Evolutionary conservation across 106 monocot genomes (phyloP), one percentile per base, ranked within the genome.

Genomic region (Dendrobium nobile): DNA sequence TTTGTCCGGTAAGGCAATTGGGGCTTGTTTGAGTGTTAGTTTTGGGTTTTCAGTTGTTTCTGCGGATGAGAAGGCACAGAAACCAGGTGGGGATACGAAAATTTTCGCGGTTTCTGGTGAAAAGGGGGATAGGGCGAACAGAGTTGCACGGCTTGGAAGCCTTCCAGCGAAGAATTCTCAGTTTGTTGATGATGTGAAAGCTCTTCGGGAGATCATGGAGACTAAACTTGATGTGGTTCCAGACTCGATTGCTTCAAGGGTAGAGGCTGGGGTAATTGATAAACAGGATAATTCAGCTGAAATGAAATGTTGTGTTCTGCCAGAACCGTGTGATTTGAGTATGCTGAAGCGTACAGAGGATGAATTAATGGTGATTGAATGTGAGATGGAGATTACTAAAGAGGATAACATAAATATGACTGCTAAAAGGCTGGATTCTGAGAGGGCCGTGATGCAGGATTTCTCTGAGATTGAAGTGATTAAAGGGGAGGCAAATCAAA

Each of bases 1-100:
- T 72, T 86, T 99, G 9, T 88, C 87, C 0, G 99, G 99, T 9
- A 91, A 84, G 80, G 99, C 89, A n/a, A 87, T 74, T 37, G 93
- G 95, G 1, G 95, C 89, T 0, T 41, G 72, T 9, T 84, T 99
- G 18, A 91, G 90, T 79, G 93, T 99, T 20, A 93, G 88, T 64
- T 96, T 96, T 70, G 88, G 91, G 9, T 95, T 84, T 72, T 82
- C 83, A 5, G 45, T 88, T 67, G 40, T 89, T 9, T 33, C 41
- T 55, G 80, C 55, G 0, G 77, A 72, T 0, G 41, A n/a, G 20
- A 70, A 41, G 9, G 64, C 24, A 45, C 72, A 54, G 4, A 59
- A 48, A 17, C 55, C 16, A 2, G 65, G 67, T 22, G 61, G 81
- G n/a, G 48, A 79, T 41, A 44, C 72, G 79, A 88, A 77, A 56